phyloP scores from a whole-genome alignment of 768 basidiomycete species.

The Paxillus rubicundulus region DNA sequence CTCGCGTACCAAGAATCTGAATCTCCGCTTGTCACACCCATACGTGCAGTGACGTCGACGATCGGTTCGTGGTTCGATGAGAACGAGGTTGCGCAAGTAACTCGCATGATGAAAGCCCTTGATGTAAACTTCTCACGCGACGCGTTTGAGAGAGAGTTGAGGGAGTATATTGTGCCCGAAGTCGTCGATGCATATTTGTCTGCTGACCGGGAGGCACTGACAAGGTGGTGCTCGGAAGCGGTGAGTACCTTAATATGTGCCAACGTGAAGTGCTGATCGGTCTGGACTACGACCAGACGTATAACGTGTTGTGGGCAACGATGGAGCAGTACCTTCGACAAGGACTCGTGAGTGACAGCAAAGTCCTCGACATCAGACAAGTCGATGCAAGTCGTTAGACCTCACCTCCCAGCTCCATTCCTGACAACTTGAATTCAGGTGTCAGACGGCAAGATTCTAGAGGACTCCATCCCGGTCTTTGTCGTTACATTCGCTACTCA shows the following conservation, averaged over 20 bases:
- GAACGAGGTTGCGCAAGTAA: slow-evolving; percentile 96
- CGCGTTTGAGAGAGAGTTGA: slow-evolving; percentile 80
- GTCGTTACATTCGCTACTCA: slow-evolving; percentile 91
- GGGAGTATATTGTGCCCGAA: slow-evolving; percentile 98
- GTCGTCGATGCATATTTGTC: slow-evolving; percentile 94
- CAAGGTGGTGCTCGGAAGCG: slow-evolving; percentile 93
- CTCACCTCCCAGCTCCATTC: background rate
- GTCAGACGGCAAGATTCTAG: slow-evolving; percentile 83
- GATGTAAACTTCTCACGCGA: slow-evolving; percentile 89
- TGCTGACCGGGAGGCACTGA: slow-evolving; percentile 83
- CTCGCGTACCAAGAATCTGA: slow-evolving; percentile 90
- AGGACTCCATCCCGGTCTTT: slow-evolving; percentile 87
- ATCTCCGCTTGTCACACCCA: slow-evolving; percentile 76
- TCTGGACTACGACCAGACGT: slow-evolving; percentile 57
- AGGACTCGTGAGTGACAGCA: slow-evolving; percentile 88
- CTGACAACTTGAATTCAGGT: slow-evolving; percentile 45
- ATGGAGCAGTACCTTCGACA: slow-evolving; percentile 92
- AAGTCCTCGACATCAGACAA: slow-evolving; percentile 94
- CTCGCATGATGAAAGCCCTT: slow-evolving; percentile 79
- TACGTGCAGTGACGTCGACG: slow-evolving; percentile 81
- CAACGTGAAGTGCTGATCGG: background rate
- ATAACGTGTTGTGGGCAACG: slow-evolving; percentile 97
- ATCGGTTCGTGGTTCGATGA: slow-evolving; percentile 94
- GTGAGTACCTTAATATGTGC: slow-evolving; percentile 46
- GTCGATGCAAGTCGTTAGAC: slow-evolving; percentile 71